Evolutionary conservation across 352 stramenopile genomes (phyloP).

Genomic region (Aphanomyces stellatus): DNA sequence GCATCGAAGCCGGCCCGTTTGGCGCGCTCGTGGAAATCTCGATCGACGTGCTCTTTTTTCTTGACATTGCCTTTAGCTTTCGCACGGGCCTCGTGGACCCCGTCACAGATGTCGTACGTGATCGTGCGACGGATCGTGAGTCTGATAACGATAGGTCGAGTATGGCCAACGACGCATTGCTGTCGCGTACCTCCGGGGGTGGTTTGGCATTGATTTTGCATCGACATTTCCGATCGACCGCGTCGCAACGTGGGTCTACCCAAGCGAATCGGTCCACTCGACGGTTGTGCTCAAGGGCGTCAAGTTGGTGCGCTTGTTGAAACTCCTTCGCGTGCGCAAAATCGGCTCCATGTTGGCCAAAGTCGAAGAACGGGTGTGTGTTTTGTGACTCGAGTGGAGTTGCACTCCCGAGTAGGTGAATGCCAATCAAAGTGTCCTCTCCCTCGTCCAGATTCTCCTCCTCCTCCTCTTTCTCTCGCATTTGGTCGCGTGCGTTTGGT

Average conservation of each 20-base stretch:
- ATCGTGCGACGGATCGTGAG: too few species aligned
- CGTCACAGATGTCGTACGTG: background rate
- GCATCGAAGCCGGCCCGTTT: background rate
- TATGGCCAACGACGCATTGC: background rate
- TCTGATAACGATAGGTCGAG: too few species aligned
- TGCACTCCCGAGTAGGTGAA: background rate
- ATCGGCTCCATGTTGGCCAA: slow-evolving; percentile 75
- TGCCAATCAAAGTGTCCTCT: slow-evolving; percentile 68
- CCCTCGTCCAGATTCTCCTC: slow-evolving; percentile 59
- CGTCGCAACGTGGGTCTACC: too few species aligned
- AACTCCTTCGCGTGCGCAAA: slow-evolving; percentile 83
- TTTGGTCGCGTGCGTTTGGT: slow-evolving; percentile 86
- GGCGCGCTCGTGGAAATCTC: background rate
- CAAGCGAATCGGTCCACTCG: too few species aligned
- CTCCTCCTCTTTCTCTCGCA: slow-evolving; percentile 85
- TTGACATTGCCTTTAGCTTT: background rate
- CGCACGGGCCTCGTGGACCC: background rate
- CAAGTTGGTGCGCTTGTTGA: slow-evolving; percentile 82
- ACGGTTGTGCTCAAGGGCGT: slow-evolving; percentile 35
- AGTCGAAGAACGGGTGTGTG: slow-evolving; percentile 53
- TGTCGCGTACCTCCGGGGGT: background rate
- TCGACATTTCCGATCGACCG: too few species aligned
- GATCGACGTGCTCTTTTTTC: background rate
- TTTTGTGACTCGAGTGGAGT: background rate
- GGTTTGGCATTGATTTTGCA: background rate